Conservation (phyloP, 495 filamentous ascomycete genomes). For the Aspergillus leporis region DNA sequence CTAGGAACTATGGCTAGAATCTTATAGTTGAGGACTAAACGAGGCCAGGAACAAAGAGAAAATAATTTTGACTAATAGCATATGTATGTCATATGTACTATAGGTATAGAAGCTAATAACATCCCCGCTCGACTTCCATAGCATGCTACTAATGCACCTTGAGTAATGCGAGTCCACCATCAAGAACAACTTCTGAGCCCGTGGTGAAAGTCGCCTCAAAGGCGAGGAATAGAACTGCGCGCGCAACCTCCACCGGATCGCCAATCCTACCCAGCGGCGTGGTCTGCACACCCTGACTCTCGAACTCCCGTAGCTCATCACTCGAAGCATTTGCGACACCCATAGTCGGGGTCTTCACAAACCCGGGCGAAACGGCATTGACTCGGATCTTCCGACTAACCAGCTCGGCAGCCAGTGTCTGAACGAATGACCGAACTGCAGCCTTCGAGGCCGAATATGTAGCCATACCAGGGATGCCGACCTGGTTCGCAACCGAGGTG, state of each 20-base stretch:
- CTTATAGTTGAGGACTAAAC: too few relatives aligned
- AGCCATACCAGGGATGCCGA: constrained; percentile 11
- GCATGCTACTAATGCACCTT: constrained; percentile 4
- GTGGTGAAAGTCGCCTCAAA: constrained; percentile 17
- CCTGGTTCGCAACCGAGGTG: constrained; percentile 10
- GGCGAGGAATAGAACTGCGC: constrained; percentile 9
- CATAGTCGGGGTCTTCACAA: constrained; percentile 16
- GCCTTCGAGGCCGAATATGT: constrained; percentile 9
- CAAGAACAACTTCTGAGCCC: constrained; percentile 6
- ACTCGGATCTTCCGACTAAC: constrained; percentile 5
- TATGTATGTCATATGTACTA: too few relatives aligned
- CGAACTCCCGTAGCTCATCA: constrained; percentile 10
- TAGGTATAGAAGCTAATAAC: too few relatives aligned
- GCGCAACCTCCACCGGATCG: constrained; percentile 10
- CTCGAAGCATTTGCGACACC: constrained; percentile 6
- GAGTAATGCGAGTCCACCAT: constrained; percentile 7
- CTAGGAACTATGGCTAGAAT: too few relatives aligned
- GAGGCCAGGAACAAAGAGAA: too few relatives aligned
- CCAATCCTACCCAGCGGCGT: constrained; percentile 11
- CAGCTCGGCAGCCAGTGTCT: constrained; percentile 14
- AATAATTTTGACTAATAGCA: too few relatives aligned
- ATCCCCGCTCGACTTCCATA: neutral
- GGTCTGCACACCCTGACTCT: constrained; percentile 4
- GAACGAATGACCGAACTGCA: constrained; percentile 10
- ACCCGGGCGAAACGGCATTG: constrained; percentile 14